These are phyloP conservation scores for Rhodomyrtus psidioides DNA, from an alignment of 441 rosid genomes.

Conservation along the genomic window DNA sequence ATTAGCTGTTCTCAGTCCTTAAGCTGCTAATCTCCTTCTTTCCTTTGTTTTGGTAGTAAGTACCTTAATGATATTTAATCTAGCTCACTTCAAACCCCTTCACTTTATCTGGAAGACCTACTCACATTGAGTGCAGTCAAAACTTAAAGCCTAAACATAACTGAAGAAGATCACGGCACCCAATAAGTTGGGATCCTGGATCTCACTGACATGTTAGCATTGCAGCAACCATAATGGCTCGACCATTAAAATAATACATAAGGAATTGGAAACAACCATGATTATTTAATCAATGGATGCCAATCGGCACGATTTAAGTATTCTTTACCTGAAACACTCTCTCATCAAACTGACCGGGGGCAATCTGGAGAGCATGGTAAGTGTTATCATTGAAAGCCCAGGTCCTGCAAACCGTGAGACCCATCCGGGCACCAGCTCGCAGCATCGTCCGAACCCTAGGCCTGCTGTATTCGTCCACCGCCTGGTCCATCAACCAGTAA, in stretches of 20 bases:
- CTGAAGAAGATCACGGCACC: neutral
- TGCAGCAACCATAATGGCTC: neutral
- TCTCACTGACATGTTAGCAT: neutral
- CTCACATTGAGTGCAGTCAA: neutral
- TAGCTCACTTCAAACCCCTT: neutral
- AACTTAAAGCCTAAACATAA: neutral
- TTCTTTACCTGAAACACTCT: slow-evolving; percentile 65
- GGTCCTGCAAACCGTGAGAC: slow-evolving; percentile 84
- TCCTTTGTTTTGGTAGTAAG: neutral
- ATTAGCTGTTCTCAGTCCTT: neutral
- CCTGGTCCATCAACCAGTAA: slow-evolving; percentile 90
- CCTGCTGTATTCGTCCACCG: slow-evolving; percentile 57
- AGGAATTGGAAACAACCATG: neutral
- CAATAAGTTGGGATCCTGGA: neutral
- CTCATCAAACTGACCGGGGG: slow-evolving; percentile 90
- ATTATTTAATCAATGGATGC: neutral
- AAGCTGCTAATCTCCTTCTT: neutral
- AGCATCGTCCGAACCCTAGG: slow-evolving; percentile 66
- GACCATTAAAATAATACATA: neutral
- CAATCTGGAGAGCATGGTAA: slow-evolving; percentile 78
- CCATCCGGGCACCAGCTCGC: slow-evolving; percentile 80
- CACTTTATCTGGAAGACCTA: neutral
- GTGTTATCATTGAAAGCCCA: slow-evolving; percentile 97
- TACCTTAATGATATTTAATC: neutral
- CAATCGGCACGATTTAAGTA: neutral